Conservation (phyloP, 176 grass and related monocot species). For the Dactylis glomerata region DNA sequence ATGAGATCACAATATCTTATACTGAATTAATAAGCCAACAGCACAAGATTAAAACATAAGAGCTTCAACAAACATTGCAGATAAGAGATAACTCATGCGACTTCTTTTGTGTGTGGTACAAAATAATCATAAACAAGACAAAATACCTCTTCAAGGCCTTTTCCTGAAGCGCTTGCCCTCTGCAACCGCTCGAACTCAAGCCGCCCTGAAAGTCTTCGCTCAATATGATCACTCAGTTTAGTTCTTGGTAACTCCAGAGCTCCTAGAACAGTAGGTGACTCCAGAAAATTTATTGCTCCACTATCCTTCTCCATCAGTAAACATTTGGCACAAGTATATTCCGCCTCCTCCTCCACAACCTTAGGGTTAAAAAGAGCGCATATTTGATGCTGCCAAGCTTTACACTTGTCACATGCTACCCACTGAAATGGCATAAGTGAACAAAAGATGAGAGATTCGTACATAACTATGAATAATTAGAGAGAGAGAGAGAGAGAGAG, state of each 20-base stretch:
- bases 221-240: conserved; percentile 84
- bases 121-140: conserved; percentile 7
- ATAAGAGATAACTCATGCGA: neutral
- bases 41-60: neutral
- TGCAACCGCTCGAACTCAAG: conserved; percentile 63
- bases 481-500: conserved; percentile 20
- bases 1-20: neutral
- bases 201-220: conserved; percentile 66
- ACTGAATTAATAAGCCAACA: neutral
- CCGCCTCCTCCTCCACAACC: conserved; percentile 54
- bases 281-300: conserved; percentile 30
- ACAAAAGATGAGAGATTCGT: conserved; percentile 32
- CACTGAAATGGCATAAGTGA: conserved; percentile 62
- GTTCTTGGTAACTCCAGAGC: conserved; percentile 76
- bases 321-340: conserved; percentile 86
- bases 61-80: neutral
- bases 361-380: conserved; percentile 91
- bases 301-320: conserved; percentile 65
- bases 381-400: conserved; percentile 94
- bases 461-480: conserved; percentile 14
- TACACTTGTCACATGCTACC: conserved; percentile 87
- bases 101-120: neutral
- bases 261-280: conserved; percentile 51
- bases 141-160: conserved; percentile 73
- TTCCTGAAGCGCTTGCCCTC: conserved; percentile 57